Evolutionary conservation across 441 rosid genomes (phyloP), one percentile per base, ranked within the genome.

Genomic region (Pelargonium australe): DNA sequence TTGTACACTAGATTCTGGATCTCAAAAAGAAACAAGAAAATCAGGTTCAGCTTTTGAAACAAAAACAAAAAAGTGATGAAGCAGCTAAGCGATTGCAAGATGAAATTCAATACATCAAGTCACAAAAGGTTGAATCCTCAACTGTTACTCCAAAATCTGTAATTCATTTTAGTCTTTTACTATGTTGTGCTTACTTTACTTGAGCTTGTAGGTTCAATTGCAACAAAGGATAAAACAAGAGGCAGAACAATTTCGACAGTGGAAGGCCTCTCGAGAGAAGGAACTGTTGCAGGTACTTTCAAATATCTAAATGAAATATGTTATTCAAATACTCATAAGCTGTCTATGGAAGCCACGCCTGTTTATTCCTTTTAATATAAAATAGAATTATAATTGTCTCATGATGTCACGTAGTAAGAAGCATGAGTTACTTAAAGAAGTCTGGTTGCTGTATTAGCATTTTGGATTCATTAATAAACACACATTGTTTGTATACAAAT

Each of bases 21-120:
- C 96, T 95, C 44, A 95, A 84, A 90, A 95, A 87, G 79, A 95
- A 95, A 84, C 96, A 92, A 80, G 99, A 95, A 82, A 95, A 66
- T 79, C 99, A 95, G 75, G 95, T 95, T 73, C 97, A 90, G 81
- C 85, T 95, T 67, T 80, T 95, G 65, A 95, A 88, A 85, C 98
- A 90, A 82, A 95, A 95, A 76, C 98, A 90, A 76, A 95, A 87
- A 80, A 90, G 98, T 73, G 98, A 95, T 70, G 99, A 95, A 70
- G 97, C 98, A 5, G 88, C 98, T 71, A 87, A 82, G 82, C 81
- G 95, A 45, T 80, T 95, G 75, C 98, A 90, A 70, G 99, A 92
- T 23, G 99, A 95, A 88, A 95, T 95, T 77, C 98, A 89, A 76
- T 90, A 80, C 61, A 95, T 95, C 64, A 92, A 95, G 82, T 93